Base-by-base conservation (phyloP, 345 rosid species). In the Salix purpurea region DNA sequence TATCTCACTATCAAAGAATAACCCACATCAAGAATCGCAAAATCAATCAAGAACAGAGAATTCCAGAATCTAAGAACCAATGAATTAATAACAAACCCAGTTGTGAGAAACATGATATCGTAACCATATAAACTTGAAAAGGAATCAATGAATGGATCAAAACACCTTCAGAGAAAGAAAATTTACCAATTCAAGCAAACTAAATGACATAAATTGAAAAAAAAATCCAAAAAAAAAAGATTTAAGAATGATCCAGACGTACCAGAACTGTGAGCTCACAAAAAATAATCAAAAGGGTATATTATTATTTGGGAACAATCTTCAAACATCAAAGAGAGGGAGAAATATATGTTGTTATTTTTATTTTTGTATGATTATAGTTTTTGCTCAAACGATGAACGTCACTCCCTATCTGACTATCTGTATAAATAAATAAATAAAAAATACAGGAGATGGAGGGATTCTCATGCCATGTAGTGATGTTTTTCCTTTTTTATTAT, bases 231-330 rank as follows among this genome's bases (percentile, higher is more conserved):
- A 37, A 71, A 75, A 75, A 65, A 28, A 36, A 48, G 77, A 81
- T 79, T 78, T 3, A 69, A 44, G 42, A 77, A 78, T 54, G 40
- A 79, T 84, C 81, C 65, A 69, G 62, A 69, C 75, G 46, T 81
- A 82, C 91, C 87, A n/a, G 83, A 74, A 39, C 73, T 39, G 4
- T 19, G 50, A 82, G 75, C 77, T 77, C 5, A 67, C 76, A 48
- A 37, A 77, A 80, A 81, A 77, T 40, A 74, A 86, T 84, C 85
- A 28, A 73, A 83, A 77, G 78, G 23, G 40, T 21, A 32, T 19
- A 32, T 19, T 4, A 32, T 8, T 5, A 19, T 24, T 66, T 32
- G 39, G 74, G 76, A 83, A 67, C 76, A 79, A 76, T 81, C 84
- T 79, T 80, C 46, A 65, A 74, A 68, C 79, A 81, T 65, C 30